Evolutionary conservation across 805 yeast species (phyloP), one percentile per base, ranked within the genome.

Genomic region (Hanseniaspora taiwanica): DNA sequence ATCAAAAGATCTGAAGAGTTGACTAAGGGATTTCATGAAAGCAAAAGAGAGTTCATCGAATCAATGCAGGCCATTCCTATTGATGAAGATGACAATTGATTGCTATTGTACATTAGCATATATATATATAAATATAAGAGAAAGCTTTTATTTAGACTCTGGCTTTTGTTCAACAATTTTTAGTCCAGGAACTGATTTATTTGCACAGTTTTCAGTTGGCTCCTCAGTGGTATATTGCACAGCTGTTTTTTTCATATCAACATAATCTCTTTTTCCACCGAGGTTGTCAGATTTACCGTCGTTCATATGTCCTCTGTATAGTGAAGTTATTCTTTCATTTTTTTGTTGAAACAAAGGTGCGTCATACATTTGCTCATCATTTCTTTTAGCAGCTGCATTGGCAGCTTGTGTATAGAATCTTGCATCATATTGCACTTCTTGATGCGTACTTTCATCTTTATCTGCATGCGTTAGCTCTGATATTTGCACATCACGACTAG

Each of bases 341-440:
- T 69, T 72, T 40, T 72, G 74, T 3, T 65, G 70, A 29, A 78
- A 78, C 20, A 80, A 54, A 1, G 84, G 77, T 38, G 55, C 65
- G 45, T 75, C 80, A 48, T 78, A 79, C 3, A 74, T 58, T 48
- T 70, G 75, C 38, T 69, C 76, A 21, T 65, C 71, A 24, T 51
- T 50, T 36, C 50, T 50, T 17, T 41, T 45, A 3, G 49, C 47
- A n/a, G 48, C 40, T 1, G 63, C 52, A 29, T 64, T 64, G 2
- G 72, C 58, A 2, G 71, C 71, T 21, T 65, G 66, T 8, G 71
- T 55, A 46, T 68, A 78, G 25, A 80, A 53, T 23, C 82, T 63
- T 1, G 82, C 65, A 50, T 80, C 89, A 48, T 73, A 74, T 39
- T 65, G 65, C 2, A 65, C 58, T 35, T 71, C 78, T 1, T 31